Base-by-base conservation (phyloP, 306 rosid genomes). In the Fragaria vesca region DNA sequence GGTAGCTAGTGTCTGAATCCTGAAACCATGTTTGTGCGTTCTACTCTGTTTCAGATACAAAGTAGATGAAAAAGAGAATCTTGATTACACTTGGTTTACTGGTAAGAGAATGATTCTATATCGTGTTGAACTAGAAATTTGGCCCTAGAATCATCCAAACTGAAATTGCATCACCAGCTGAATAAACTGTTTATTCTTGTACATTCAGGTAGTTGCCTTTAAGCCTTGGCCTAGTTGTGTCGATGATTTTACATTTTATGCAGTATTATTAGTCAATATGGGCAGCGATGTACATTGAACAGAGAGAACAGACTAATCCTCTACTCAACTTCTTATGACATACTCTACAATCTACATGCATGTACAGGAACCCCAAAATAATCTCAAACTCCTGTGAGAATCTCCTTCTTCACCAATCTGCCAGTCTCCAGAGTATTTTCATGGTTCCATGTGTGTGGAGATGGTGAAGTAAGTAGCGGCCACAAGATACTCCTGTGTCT, bases 381-480 rank as follows among this genome's bases (percentile, higher is more conserved):
- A 2, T 74, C 71, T 84, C 63, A 84, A 58, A 85, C 90, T 69
- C 89, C 86, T 6, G 92, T 86, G 80, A 84, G 82, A 66, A 90
- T 84, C 88, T 91, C 94, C 83, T 89, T 86, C 32, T 84, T 65
- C 62, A 67, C 68, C 71, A 87, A 30, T 69, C 74, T 68, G 55
- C 80, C 52, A 36, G 72, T 76, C 69, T 83, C 89, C 77, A 84
- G 40, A 72, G 80, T 77, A 63, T 83, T 82, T 50, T 91, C 92
- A 72, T 87, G 89, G 82, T 67, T 88, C 93, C 96, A 90, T 4
- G 81, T 75, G 79, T 89, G 90, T 55, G 90, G 89, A 58, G 97
- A 91, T 68, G 92, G 90, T 43, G 96, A 86, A 69, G 87, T 54
- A 51, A 86, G 77, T 78, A 89, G 58, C 20, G 97, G 95, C 97